Evolutionary conservation across 2,329 filamentous ascomycete species (phyloP).

Genomic region (Ascochyta lentis): DNA sequence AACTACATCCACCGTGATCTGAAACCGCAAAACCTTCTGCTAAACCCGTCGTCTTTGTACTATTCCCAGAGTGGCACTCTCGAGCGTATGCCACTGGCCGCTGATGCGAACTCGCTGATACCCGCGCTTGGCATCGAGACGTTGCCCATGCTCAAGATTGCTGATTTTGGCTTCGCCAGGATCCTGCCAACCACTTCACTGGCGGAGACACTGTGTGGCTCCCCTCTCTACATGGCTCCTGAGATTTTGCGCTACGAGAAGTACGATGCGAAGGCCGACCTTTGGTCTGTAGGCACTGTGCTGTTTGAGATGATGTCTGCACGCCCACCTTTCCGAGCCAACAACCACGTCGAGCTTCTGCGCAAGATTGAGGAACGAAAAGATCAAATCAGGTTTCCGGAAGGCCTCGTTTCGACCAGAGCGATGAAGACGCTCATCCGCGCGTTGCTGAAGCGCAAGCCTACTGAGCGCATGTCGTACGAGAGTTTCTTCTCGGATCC

Average conservation of each 20-base stretch:
- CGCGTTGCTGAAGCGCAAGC: conserved; percentile 80
- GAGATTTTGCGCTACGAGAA: conserved; percentile 97
- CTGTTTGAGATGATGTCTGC: conserved; percentile 94
- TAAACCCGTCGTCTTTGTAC: conserved; percentile 79
- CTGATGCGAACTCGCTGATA: conserved; percentile 79
- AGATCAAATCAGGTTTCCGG: conserved; percentile 83
- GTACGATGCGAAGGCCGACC: conserved; percentile 94
- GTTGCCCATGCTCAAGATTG: conserved; percentile 94
- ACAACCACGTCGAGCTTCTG: conserved; percentile 92
- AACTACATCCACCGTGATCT: conserved; percentile 96
- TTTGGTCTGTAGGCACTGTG: conserved; percentile 98
- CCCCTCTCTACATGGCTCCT: conserved; percentile 97
- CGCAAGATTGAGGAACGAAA: conserved; percentile 89
- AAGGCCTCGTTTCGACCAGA: conserved; percentile 72
- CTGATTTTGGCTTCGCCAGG: conserved; percentile 97
- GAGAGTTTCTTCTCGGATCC: conserved; percentile 81
- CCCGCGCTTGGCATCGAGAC: conserved; percentile 82
- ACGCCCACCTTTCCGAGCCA: conserved; percentile 86
- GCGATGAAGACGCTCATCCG: conserved; percentile 84
- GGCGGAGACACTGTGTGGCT: conserved; percentile 95
- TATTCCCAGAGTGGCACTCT: conserved; percentile 61
- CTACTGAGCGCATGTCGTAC: conserved; percentile 84
- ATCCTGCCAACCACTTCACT: conserved; percentile 89
- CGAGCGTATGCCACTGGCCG: conserved; percentile 73
- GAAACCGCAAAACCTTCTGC: conserved; percentile 93